Evolutionary conservation across 2,329 filamentous ascomycete species (phyloP).

Genomic region (Colletotrichum cuscutae): DNA sequence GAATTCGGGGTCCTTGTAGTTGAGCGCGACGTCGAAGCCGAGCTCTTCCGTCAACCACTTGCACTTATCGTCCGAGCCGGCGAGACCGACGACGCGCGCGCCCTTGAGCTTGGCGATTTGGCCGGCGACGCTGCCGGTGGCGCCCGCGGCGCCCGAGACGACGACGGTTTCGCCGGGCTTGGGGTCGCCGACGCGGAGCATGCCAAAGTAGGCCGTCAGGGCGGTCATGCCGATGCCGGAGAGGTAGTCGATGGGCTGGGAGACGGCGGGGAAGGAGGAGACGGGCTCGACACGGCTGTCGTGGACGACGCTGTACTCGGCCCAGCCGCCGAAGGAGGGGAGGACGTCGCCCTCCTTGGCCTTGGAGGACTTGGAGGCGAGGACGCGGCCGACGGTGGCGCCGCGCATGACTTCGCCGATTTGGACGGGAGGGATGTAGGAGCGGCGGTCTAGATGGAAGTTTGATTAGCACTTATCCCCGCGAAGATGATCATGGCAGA

Average conservation of each 20-base stretch:
- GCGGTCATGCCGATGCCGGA: slow-evolving; percentile 74
- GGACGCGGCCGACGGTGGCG: slow-evolving; percentile 66
- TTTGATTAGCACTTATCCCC: neutral
- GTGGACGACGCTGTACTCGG: slow-evolving; percentile 69
- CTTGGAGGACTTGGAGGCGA: slow-evolving; percentile 66
- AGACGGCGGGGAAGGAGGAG: slow-evolving; percentile 51
- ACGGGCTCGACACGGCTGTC: slow-evolving; percentile 60
- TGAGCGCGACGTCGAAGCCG: slow-evolving; percentile 74
- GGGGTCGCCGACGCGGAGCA: slow-evolving; percentile 74
- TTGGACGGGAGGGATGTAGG: slow-evolving; percentile 76
- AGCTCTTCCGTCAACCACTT: slow-evolving; percentile 71
- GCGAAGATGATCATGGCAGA: neutral
- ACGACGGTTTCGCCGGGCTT: slow-evolving; percentile 79
- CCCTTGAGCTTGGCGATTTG: slow-evolving; percentile 83
- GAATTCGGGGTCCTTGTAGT: slow-evolving; percentile 76
- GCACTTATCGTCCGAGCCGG: slow-evolving; percentile 75
- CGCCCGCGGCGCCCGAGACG: slow-evolving; percentile 81
- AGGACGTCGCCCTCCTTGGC: slow-evolving; percentile 70
- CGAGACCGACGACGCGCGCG: slow-evolving; percentile 69
- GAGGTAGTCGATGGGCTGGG: slow-evolving; percentile 66
- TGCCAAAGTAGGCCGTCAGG: slow-evolving; percentile 81
- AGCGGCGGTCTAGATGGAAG: slow-evolving; percentile 50
- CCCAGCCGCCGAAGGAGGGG: slow-evolving; percentile 68
- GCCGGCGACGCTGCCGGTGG: slow-evolving; percentile 79
- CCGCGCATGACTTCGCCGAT: slow-evolving; percentile 78